Percentiles rank a stretch among this genome's conserved stretches.
Evolutionary conservation across 192 early-diverging fungal species (phyloP).

Genomic region (Backusella parvicylindrica): DNA sequence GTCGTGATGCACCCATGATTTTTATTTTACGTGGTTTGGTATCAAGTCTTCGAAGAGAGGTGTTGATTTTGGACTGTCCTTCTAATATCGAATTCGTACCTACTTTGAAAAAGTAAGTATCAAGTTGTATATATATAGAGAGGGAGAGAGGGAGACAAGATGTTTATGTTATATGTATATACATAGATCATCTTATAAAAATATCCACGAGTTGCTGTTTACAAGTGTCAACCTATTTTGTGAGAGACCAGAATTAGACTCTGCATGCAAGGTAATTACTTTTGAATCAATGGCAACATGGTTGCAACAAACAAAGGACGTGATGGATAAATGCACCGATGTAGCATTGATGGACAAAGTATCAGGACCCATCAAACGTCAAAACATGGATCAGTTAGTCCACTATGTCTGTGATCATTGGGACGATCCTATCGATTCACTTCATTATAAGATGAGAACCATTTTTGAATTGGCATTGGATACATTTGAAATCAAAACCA

Average conservation of each 20-base stretch:
- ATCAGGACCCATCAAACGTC: slow-evolving; percentile 20
- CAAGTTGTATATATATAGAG: neutral
- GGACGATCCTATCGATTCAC: slow-evolving; percentile 84
- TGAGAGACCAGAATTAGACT: slow-evolving; percentile 56
- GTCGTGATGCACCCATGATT: slow-evolving; percentile 33
- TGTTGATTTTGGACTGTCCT: slow-evolving; percentile 28
- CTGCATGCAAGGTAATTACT: slow-evolving; percentile 62
- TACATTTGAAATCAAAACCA: slow-evolving; percentile 45
- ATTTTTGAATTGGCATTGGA: slow-evolving; percentile 72
- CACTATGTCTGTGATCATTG: slow-evolving; percentile 77
- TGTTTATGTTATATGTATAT: neutral
- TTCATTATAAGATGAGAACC: slow-evolving; percentile 67
- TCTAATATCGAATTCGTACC: neutral
- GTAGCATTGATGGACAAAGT: slow-evolving; percentile 20
- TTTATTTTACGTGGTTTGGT: slow-evolving; percentile 44
- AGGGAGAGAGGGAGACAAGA: neutral
- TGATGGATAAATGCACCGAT: slow-evolving; percentile 21
- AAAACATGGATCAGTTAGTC: slow-evolving; percentile 56
- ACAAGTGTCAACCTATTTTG: slow-evolving; percentile 60
- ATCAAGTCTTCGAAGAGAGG: slow-evolving; percentile 40
- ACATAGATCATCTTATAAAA: neutral
- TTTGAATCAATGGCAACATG: slow-evolving; percentile 76
- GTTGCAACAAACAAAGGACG: slow-evolving; percentile 55
- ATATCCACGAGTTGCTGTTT: slow-evolving; percentile 60
- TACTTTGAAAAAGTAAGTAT: slow-evolving; percentile 14